These are phyloP conservation scores for Amanita pseudoporphyria DNA, from an alignment of 768 basidiomycete genomes.

Conservation along the genomic window DNA sequence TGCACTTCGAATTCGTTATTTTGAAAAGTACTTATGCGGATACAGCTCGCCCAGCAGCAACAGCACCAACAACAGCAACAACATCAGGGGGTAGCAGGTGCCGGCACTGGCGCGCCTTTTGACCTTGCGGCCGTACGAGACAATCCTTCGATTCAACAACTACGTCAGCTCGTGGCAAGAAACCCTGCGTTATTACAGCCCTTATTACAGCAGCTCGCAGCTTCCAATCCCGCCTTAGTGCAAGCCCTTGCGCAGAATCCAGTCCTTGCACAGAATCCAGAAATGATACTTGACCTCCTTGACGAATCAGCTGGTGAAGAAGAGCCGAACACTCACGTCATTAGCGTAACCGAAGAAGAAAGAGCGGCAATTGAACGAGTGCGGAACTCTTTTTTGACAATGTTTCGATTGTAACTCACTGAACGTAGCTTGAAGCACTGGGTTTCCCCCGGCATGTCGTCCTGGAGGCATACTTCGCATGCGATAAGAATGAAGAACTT, in stretches of 20 bases:
- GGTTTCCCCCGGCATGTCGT: slow-evolving; percentile 79
- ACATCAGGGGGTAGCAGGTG: slow-evolving; percentile 15
- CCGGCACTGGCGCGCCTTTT: slow-evolving; percentile 24
- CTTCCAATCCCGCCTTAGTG: slow-evolving; percentile 66
- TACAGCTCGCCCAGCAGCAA: slow-evolving; percentile 65
- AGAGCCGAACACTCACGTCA: slow-evolving; percentile 38
- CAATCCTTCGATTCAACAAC: slow-evolving; percentile 57
- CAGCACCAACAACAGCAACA: slow-evolving; percentile 38
- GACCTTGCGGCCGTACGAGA: slow-evolving; percentile 47
- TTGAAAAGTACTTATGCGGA: neutral
- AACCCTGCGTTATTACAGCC: slow-evolving; percentile 78
- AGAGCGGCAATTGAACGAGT: slow-evolving; percentile 83
- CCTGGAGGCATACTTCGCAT: slow-evolving; percentile 89
- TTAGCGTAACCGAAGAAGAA: slow-evolving; percentile 83
- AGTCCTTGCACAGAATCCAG: slow-evolving; percentile 60
- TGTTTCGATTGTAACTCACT: neutral
- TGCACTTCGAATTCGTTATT: neutral
- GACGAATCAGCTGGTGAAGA: slow-evolving; percentile 31
- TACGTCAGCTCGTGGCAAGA: slow-evolving; percentile 61
- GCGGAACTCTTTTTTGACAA: slow-evolving; percentile 20
- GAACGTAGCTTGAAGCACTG: slow-evolving; percentile 63
- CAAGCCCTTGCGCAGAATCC: slow-evolving; percentile 18
- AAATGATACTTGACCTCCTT: slow-evolving; percentile 55
- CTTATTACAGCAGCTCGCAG: slow-evolving; percentile 73
- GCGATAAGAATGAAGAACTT: slow-evolving; percentile 94